Base-by-base conservation (phyloP, 805 yeast species). In the Kuraishia cidri region DNA sequence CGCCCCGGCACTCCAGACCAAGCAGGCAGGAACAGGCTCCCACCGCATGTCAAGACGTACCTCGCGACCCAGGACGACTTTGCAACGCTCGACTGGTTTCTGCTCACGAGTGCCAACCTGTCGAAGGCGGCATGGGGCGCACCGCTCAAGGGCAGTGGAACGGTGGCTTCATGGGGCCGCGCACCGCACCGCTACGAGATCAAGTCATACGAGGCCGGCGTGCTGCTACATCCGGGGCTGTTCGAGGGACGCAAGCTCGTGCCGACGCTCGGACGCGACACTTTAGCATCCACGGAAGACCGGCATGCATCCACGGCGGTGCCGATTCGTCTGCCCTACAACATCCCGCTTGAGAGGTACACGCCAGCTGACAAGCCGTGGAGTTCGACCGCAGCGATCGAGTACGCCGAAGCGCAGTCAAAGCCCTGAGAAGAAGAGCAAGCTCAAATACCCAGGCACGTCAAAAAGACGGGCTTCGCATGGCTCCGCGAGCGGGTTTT, bases 111-210 rank as follows among this genome's bases (percentile, higher is more conserved):
- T 30, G 81, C 85, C 21, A 85, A 85, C 46, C 46, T 83, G 26
- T 78, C 88, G 21, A 72, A 72, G 34, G 80, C 74, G 38, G 95
- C 94, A 1, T 85, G 95, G 95, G 95, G 95, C 0, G 55, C 48
- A 4, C 56, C 59, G 11, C 34, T 29, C 23, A 10, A 7, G 23
- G 23, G 29, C 31, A 25, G 37, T 31, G 36, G 41, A 36, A 21
- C 28, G 30, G 12, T 31, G 33, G 19, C 18, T 15, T 20, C 40
- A 10, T 11, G 32, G 4, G 30, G n/a, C n/a, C n/a, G n/a, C 23
- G 9, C 10, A 10, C 23, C 39, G 10, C 59, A 64, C n/a, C 44
- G 50, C 8, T 55, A 44, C 37, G 44, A 41, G 42, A 59, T 55
- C 35, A 52, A 39, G 48, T 72, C 62, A 3, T 76, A 60, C 49